Conservation (phyloP, 75 land plant genomes). For the Sequoiadendron giganteum region DNA sequence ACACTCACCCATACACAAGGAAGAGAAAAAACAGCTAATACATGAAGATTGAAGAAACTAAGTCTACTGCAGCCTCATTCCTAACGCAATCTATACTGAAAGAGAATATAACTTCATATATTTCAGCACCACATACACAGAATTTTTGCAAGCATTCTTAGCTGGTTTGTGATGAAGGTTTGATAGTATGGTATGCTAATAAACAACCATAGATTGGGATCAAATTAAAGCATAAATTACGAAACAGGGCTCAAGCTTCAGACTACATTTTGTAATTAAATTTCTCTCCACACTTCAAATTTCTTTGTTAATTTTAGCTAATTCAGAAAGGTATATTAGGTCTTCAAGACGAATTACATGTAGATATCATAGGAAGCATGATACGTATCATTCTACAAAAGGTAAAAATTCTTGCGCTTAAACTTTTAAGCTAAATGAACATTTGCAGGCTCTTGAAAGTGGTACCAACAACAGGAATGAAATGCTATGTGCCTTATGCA, state of each 20-base stretch:
- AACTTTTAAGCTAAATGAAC: neutral
- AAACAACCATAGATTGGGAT: neutral
- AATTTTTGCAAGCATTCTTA: neutral
- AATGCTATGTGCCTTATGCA: neutral
- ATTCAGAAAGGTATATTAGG: neutral
- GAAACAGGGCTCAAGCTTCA: neutral
- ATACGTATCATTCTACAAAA: neutral
- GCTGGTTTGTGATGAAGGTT: neutral
- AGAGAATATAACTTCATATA: neutral
- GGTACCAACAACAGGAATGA: neutral
- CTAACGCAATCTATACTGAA: neutral
- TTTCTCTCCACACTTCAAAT: neutral
- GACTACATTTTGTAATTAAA: too few species aligned
- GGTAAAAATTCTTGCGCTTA: neutral
- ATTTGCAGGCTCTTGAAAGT: neutral
- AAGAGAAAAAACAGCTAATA: neutral
- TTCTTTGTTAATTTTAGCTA: neutral
- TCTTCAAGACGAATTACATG: neutral
- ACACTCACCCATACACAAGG: neutral
- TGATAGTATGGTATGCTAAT: neutral
- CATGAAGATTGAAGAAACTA: neutral
- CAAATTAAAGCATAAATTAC: neutral
- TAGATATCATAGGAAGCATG: neutral
- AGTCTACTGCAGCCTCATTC: slow-evolving; percentile 12
- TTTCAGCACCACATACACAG: neutral